phyloP scores from a whole-genome alignment of 2,329 filamentous ascomycete species.

The Pestalotiopsis sp. region DNA sequence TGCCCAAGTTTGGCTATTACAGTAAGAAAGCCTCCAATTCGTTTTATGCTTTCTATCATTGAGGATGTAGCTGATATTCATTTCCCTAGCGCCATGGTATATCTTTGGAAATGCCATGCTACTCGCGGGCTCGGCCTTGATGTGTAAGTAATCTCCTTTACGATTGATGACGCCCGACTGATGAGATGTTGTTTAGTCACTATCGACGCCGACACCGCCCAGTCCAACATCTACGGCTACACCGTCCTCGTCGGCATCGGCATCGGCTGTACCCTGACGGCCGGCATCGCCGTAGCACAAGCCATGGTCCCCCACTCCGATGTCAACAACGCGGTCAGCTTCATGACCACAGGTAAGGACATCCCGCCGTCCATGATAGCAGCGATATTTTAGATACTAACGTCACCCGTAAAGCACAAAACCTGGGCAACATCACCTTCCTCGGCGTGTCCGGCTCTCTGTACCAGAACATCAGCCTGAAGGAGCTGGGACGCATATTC shows the following conservation, averaged over 20 bases:
- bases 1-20: conserved; percentile 14
- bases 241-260: conserved; percentile 42
- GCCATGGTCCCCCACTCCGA: neutral
- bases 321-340: neutral
- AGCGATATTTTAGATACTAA: too few species aligned
- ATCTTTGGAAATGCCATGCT: too few species aligned
- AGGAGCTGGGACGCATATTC: too few species aligned
- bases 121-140: neutral
- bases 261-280: conserved; percentile 42
- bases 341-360: neutral
- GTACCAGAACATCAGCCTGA: neutral
- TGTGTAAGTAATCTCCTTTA: neutral
- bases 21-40: neutral
- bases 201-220: conserved; percentile 16
- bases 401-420: neutral
- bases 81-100: too few species aligned
- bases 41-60: neutral
- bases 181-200: neutral
- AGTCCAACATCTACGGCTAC: conserved; percentile 34
- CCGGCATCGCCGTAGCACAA: neutral
- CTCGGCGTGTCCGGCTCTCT: neutral
- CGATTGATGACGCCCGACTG: neutral
- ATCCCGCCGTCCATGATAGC: too few species aligned
- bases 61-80: too few species aligned
- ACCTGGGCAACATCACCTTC: neutral